Percentiles rank a stretch among this genome's conserved stretches.
phyloP scores from a whole-genome alignment of 768 basidiomycete genomes.

The Auricularia sp. region DNA sequence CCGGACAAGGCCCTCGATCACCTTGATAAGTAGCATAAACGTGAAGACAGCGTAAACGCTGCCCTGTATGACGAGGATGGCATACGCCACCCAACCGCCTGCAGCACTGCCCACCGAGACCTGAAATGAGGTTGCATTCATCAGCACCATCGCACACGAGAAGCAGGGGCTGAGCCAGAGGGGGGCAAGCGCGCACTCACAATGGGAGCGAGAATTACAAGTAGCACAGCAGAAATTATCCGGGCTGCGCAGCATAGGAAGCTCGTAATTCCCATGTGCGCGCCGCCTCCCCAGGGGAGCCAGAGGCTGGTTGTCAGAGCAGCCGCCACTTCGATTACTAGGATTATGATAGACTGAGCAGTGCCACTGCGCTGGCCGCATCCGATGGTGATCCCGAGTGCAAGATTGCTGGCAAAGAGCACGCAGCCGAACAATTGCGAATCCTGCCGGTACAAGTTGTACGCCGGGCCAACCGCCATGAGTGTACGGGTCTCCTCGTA shows the following conservation, averaged over 20 bases:
- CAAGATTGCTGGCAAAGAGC: slow-evolving; percentile 72
- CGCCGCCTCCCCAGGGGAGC: slow-evolving; percentile 95
- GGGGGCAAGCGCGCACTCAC: slow-evolving; percentile 37
- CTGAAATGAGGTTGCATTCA: slow-evolving; percentile 31
- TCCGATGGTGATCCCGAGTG: slow-evolving; percentile 77
- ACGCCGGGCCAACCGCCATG: slow-evolving; percentile 81
- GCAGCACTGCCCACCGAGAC: slow-evolving; percentile 75
- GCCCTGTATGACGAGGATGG: slow-evolving; percentile 69
- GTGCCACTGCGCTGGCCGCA: slow-evolving; percentile 86
- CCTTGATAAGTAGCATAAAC: slow-evolving; percentile 75
- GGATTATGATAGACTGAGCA: slow-evolving; percentile 81
- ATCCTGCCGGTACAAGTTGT: slow-evolving; percentile 88
- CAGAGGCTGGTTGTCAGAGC: slow-evolving; percentile 86
- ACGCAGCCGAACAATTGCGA: slow-evolving; percentile 82
- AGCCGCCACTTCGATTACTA: slow-evolving; percentile 79
- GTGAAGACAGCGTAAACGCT: slow-evolving; percentile 78
- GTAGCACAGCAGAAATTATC: slow-evolving; percentile 79
- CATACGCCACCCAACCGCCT: slow-evolving; percentile 89
- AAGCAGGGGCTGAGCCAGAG: not conserved
- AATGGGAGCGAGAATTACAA: slow-evolving; percentile 82
- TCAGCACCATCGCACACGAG: not conserved
- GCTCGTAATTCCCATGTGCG: slow-evolving; percentile 92
- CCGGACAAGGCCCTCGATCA: slow-evolving; percentile 74
- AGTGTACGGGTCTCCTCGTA: slow-evolving; percentile 93
- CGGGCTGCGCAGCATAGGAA: slow-evolving; percentile 88